Evolutionary conservation across 2,329 filamentous ascomycete species (phyloP).

Genomic region (Colletotrichum endophyticum): DNA sequence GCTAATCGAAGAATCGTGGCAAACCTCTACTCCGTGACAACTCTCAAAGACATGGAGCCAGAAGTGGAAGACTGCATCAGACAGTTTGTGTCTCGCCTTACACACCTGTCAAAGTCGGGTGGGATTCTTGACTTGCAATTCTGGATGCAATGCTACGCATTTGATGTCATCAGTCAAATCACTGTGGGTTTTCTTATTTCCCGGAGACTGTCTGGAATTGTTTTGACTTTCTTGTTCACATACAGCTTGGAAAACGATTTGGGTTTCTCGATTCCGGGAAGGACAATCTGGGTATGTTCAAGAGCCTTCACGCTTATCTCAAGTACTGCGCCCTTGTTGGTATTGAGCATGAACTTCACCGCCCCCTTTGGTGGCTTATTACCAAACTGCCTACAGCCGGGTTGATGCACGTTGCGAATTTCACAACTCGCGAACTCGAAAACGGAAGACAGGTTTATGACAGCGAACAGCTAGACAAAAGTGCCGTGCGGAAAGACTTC

Average conservation of each 20-base stretch:
- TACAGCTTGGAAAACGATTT: background rate
- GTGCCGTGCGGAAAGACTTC: background rate
- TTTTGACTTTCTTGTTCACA: background rate
- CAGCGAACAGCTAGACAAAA: background rate
- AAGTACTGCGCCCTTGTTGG: background rate
- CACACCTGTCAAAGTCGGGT: background rate
- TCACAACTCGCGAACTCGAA: background rate
- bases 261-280: background rate
- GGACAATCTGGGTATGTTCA: background rate
- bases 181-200: background rate
- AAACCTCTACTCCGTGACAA: background rate
- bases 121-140: background rate
- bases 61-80: background rate
- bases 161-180: background rate
- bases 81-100: background rate
- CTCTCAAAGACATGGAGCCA: background rate
- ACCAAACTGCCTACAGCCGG: background rate
- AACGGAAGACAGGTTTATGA: background rate
- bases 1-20: background rate
- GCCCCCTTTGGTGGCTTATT: background rate
- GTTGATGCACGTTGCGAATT: background rate
- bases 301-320: background rate
- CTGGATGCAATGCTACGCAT: background rate
- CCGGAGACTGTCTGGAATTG: background rate
- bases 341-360: background rate